Evolutionary conservation across 805 yeast genomes (phyloP), one percentile per base, ranked within the genome.

Genomic region (Huiozyma naganishii): DNA sequence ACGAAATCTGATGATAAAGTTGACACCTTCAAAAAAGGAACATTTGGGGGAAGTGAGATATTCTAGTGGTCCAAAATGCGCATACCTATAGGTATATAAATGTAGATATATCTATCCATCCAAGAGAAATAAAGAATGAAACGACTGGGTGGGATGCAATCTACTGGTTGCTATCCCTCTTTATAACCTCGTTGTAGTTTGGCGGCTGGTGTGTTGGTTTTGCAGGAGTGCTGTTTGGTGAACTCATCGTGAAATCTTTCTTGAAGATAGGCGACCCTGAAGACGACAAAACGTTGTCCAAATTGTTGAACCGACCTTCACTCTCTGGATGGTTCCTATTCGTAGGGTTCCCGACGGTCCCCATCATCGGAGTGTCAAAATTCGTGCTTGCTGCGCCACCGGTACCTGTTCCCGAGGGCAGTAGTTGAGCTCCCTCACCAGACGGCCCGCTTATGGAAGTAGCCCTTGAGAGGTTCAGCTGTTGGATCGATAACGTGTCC

Each of bases 141-240:
- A 27, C 13, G 10, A 6, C 27, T 37, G 13, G 9, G n/a, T 9
- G n/a, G n/a, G 33, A 30, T 8, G 9, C 33, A 3, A 9, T 30
- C n/a, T 5, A 36, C 33, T 17, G 27, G 28, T 42, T 27, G n/a
- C 9, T 29, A 32, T 30, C 27, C 32, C 23, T 17, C 32, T 38
- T 27, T 7, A 32, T 36, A 6, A 41, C 44, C 29, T 51, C 54
- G 12, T 55, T 55, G 48, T 67, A 67, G 12, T 58, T 52, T 4
- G 71, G 71, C 29, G 70, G 70, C 12, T 52, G 53, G 9, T 50
- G 41, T 23, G 32, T 42, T 2, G 46, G 40, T 29, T 38, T 41
- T 4, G 29, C 38, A 33, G 37, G 41, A 33, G 39, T 38, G 23
- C 23, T 29, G 11, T 32, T 23, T 12, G 29, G 34, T n/a, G 33